phyloP scores from a whole-genome alignment of 164 flowering plant species.

The Cinnamomum micranthum region DNA sequence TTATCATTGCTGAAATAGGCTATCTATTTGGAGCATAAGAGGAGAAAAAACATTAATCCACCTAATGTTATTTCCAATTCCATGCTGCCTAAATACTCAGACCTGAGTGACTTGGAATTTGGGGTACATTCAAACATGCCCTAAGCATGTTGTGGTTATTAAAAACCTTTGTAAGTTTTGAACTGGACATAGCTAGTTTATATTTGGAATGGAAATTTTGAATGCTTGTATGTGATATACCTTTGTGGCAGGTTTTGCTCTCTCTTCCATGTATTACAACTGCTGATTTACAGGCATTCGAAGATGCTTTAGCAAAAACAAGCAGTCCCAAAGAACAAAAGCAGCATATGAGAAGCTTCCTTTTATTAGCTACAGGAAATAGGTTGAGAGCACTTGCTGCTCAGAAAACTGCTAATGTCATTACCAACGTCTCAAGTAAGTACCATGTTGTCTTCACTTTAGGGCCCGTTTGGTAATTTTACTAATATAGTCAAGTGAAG shows the following conservation, averaged over 20 bases:
- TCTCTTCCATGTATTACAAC: constrained; percentile 75
- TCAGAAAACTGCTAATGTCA: constrained; percentile 75
- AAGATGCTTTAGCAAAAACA: constrained; percentile 82
- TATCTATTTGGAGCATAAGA: no score
- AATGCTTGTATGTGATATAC: constrained; percentile 8
- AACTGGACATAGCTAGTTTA: not conserved
- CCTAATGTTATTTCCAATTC: not conserved
- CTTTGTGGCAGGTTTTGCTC: constrained; percentile 58
- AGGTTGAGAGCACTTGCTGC: constrained; percentile 80
- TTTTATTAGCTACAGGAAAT: constrained; percentile 78
- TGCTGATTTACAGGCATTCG: constrained; percentile 71
- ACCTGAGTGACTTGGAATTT: not conserved
- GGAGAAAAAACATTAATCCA: not conserved
- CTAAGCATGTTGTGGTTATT: not conserved
- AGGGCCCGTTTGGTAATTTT: no score
- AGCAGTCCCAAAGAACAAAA: constrained; percentile 89
- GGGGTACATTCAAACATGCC: not conserved
- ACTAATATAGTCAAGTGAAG: no score
- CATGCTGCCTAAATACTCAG: not conserved
- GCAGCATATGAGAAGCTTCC: constrained; percentile 85
- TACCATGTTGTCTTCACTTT: not conserved
- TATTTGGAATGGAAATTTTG: not conserved
- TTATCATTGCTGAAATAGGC: not conserved
- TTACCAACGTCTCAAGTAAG: constrained; percentile 87
- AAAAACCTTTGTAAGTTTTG: no score